Evolutionary conservation across 2,329 filamentous ascomycete species (phyloP), one percentile per base, ranked within the genome.

Genomic region (Diplodia sapinea): DNA sequence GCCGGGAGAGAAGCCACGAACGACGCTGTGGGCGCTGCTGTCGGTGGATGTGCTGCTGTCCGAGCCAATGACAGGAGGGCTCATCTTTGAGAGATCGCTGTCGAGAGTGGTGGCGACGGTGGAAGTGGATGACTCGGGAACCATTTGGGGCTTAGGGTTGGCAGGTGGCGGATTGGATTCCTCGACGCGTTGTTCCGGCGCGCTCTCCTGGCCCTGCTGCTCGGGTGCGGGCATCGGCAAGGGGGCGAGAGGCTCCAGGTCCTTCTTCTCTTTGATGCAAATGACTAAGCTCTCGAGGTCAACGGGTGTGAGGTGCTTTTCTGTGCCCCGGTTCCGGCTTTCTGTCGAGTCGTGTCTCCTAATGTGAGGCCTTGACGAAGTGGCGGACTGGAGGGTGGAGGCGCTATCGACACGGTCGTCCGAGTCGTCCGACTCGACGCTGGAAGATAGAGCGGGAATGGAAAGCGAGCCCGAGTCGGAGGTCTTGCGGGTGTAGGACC

Each of bases 201-300:
- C 80, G 65, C 80, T 70, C 66, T 70, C 54, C 55, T 63, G 33
- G 49, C 51, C 66, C 17, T 66, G 50, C 49, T 50, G 70, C 51
- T 38, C 43, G 38, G 71, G 69, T 20, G 71, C 69, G 74, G 74
- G 80, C 72, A 73, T 78, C 70, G 76, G 83, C 67, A 79, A 78
- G 62, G 83, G 78, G 59, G 85, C 81, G 47, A 88, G 78, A 4
- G 87, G 86, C 74, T 87, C 83, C 26, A 94, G 83, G 55, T 86
- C 85, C 78, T 89, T 88, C 80, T 92, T 93, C 79, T 95, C 91
- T 79, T 96, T 92, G 76, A 97, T 97, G 49, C 90, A 93, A 67
- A 91, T 88, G 51, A 97, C 92, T 87, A 98, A 96, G 82, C 96
- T 96, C 80, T 97, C 93, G 36, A 98, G 85, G 73, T 95, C 92